Base-by-base conservation (phyloP, 2,329 filamentous ascomycete genomes). In the Botryotinia narcissicola region DNA sequence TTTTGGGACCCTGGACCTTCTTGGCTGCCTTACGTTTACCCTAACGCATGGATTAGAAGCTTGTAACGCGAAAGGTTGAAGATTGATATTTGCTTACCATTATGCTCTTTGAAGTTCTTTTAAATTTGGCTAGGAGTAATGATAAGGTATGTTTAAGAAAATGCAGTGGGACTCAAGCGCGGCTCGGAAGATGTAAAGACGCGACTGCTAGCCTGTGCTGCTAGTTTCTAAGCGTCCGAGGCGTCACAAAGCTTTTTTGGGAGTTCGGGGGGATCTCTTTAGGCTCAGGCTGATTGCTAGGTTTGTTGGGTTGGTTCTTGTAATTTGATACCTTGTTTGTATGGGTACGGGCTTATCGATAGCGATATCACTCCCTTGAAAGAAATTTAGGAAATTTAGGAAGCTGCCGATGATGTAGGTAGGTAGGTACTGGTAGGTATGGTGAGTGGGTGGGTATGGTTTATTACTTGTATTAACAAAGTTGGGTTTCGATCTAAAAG, bases 11-110 rank as follows among this genome's bases (percentile, higher is more conserved):
- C 82, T 90, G 88, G 25, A 93, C 93, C 85, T 94, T 94, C 81
- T 90, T 88, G 71, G 94, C 92, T 40, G 92, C 92, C 88, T 97
- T 98, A 83, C 95, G 93, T 87, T 98, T 98, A 76, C 95, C 95
- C 95, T 94, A 64, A 48, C n/a, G 32, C 60, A 51, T 25, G 61
- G 61, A 64, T 46, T 57, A 68, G 67, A 22, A 57, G 12, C 54
- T 7, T 61, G 16, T 32, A 54, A 8, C 37, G 22, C 5, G 10
- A 32, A 12, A 22, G n/a, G 4, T 42, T 4, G n/a, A 42, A 40
- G 22, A 57, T 57, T n/a, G 12, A 57, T 32, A 8, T 42, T 12
- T 29, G 32, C 66, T 20, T 20, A 69, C 66, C 66, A 69, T 69
- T 14, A 44, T 69, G 66, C 35, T 69, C 48, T 69, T 32, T 42